phyloP scores from a whole-genome alignment of 768 basidiomycete genomes.

The Mycena galericulata region DNA sequence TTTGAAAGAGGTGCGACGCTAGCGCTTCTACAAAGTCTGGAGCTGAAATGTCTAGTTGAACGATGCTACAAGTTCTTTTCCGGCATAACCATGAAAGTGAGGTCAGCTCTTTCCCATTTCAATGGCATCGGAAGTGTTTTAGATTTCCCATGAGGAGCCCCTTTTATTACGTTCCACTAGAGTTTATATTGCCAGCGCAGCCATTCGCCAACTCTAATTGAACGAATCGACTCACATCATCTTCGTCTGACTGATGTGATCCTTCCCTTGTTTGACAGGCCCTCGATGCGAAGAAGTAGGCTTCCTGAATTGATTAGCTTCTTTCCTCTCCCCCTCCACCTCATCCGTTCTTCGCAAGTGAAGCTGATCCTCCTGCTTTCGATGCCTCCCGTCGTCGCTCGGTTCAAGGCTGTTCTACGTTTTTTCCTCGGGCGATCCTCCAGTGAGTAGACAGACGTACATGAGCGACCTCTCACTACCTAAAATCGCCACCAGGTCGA shows the following conservation, averaged over 20 bases:
- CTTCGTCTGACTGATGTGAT: constrained; percentile 17
- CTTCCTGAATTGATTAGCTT: constrained; percentile 23
- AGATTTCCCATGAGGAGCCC: neutral
- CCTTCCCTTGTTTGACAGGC: constrained; percentile 29
- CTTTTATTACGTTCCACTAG: constrained; percentile 21
- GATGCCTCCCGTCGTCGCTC: constrained; percentile 17
- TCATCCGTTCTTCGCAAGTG: neutral
- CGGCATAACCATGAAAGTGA: no score
- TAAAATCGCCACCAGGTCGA: neutral
- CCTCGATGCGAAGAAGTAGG: constrained; percentile 26
- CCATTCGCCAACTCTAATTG: constrained; percentile 15
- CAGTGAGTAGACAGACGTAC: neutral
- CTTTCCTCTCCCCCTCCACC: constrained; percentile 12
- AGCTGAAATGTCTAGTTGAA: no score
- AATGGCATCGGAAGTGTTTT: neutral
- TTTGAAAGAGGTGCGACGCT: no score
- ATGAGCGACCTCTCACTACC: no score
- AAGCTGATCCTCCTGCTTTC: neutral
- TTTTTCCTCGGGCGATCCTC: constrained; percentile 21
- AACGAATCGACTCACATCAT: constrained; percentile 12
- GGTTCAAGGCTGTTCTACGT: constrained; percentile 25
- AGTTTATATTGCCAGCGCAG: constrained; percentile 23
- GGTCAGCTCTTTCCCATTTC: neutral
- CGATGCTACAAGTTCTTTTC: no score
- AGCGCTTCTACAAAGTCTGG: no score